These are phyloP conservation scores for Citrus maxima DNA, from an alignment of 345 rosid genomes.

Conservation along the genomic window DNA sequence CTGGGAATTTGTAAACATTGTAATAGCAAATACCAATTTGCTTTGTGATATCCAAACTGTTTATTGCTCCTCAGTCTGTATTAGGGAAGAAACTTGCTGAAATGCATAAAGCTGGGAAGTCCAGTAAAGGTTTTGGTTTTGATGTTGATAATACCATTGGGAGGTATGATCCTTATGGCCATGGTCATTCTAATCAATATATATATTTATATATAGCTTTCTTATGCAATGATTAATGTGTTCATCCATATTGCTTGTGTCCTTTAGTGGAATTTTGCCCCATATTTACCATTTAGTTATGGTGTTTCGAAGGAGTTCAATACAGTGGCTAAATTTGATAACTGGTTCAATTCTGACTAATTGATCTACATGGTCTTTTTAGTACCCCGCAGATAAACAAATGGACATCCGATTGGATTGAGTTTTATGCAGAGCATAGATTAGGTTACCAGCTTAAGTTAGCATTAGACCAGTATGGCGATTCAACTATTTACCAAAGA, in stretches of 20 bases:
- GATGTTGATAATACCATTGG: slow-evolving; percentile 91
- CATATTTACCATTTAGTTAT: neutral
- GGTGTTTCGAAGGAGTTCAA: neutral
- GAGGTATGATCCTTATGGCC: slow-evolving; percentile 42
- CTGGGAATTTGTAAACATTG: slow-evolving; percentile 4
- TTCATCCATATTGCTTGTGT: neutral
- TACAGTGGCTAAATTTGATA: neutral
- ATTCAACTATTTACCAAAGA: slow-evolving; percentile 67
- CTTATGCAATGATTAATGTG: neutral
- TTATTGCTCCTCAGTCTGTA: slow-evolving; percentile 47
- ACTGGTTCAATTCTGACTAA: slow-evolving; percentile 4
- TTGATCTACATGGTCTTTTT: slow-evolving; percentile 20
- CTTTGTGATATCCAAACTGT: slow-evolving; percentile 11
- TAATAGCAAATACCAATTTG: slow-evolving; percentile 5
- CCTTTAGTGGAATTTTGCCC: neutral
- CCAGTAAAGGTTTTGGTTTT: slow-evolving; percentile 83
- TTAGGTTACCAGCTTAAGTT: slow-evolving; percentile 84
- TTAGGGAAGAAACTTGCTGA: slow-evolving; percentile 88
- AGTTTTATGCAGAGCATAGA: slow-evolving; percentile 81
- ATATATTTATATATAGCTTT: too few species aligned
- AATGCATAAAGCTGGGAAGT: slow-evolving; percentile 90
- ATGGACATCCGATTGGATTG: slow-evolving; percentile 87
- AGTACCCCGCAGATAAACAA: slow-evolving; percentile 90
- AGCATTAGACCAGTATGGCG: slow-evolving; percentile 65
- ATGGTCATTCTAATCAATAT: neutral